These are phyloP conservation scores for Teratosphaeriaceae sp. DNA, from an alignment of 2,329 filamentous ascomycete species.

Conservation along the genomic window DNA sequence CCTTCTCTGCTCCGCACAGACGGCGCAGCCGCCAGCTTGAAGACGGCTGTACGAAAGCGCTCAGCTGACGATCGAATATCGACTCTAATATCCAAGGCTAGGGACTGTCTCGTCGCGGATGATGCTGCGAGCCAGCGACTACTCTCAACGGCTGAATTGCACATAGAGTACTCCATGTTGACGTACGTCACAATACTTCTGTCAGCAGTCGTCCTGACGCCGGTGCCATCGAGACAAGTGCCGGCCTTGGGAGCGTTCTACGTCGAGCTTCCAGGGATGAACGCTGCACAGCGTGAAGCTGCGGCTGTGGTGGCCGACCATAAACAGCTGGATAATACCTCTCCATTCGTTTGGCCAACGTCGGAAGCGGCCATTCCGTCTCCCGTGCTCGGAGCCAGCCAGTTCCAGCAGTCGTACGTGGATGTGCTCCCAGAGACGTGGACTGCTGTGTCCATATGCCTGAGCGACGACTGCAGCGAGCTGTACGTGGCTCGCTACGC, in stretches of 20 bases:
- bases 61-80: constrained; percentile 7
- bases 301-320: constrained; percentile 2
- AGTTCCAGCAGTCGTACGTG: constrained; percentile 73
- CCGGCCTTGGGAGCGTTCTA: constrained; percentile 39
- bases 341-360: constrained; percentile 35
- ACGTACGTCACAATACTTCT: constrained; percentile 61
- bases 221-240: constrained; percentile 39
- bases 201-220: constrained; percentile 49
- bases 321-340: constrained; percentile 13
- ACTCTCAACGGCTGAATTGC: constrained; percentile 10
- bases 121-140: constrained; percentile 1
- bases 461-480: constrained; percentile 77
- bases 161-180: constrained; percentile 53
- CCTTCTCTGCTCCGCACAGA: constrained; percentile 45
- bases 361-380: constrained; percentile 28
- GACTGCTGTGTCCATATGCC: constrained; percentile 77
- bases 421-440: constrained; percentile 77
- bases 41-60: constrained; percentile 6
- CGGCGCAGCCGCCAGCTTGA: not conserved
- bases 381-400: constrained; percentile 27
- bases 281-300: constrained; percentile 58
- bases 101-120: constrained; percentile 11
- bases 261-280: constrained; percentile 62
- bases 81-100: constrained; percentile 13
- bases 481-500: constrained; percentile 84